Percentiles rank a stretch among this genome's conserved stretches.
Conservation (phyloP, 495 filamentous ascomycete species). For the Aspergillus cavernicola region DNA sequence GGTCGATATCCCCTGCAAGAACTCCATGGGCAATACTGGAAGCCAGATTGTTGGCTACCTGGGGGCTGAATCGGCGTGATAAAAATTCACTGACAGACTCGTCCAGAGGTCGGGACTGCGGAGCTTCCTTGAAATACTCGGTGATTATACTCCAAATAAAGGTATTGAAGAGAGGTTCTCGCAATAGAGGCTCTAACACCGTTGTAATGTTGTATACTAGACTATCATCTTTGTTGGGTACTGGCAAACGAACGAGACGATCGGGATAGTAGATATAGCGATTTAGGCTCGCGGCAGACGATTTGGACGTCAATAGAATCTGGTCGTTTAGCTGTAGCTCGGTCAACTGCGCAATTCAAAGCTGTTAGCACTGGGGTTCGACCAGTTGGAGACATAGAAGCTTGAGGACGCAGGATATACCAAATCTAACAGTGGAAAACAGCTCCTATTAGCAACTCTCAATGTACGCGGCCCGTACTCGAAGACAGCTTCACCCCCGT, state of each 20-base stretch:
- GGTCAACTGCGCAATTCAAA: constrained; percentile 47
- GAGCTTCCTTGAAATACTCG: constrained; percentile 35
- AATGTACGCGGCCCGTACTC: constrained; percentile 85
- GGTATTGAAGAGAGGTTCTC: constrained; percentile 63
- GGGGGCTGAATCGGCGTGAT: constrained; percentile 48
- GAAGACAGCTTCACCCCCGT: constrained; percentile 62
- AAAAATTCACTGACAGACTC: constrained; percentile 73
- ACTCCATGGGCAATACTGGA: constrained; percentile 86
- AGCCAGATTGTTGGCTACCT: constrained; percentile 67
- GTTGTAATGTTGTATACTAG: constrained; percentile 23
- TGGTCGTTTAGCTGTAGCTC: constrained; percentile 59
- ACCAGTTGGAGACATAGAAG: not conserved
- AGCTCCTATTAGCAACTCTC: constrained; percentile 46
- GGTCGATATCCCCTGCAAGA: constrained; percentile 85
- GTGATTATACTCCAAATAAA: constrained; percentile 33
- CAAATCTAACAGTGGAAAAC: constrained; percentile 51
- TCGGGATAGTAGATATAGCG: constrained; percentile 94
- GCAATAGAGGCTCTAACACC: constrained; percentile 32
- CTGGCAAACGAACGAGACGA: constrained; percentile 70
- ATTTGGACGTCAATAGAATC: constrained; percentile 53
- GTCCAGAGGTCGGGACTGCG: constrained; percentile 40
- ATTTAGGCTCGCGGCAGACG: constrained; percentile 49
- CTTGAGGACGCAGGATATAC: constrained; percentile 33
- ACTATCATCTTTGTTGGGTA: constrained; percentile 26
- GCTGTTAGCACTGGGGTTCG: not conserved